Base-by-base conservation (phyloP, 192 early-diverging fungal species). In the Coemansia sp. region DNA sequence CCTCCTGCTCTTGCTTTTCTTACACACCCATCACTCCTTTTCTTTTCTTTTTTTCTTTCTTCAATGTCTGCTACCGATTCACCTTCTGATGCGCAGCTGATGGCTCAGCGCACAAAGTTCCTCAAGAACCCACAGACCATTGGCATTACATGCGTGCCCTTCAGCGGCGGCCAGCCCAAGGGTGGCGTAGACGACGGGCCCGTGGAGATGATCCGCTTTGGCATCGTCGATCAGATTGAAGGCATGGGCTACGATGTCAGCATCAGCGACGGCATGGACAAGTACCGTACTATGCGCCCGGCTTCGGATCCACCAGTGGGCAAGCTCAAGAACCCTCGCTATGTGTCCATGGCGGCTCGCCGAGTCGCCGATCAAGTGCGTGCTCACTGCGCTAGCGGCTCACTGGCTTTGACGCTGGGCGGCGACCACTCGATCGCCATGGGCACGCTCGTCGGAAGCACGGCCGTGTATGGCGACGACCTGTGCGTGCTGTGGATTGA, bases 361-460 rank as follows among this genome's bases (percentile, higher is more conserved):
- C 75, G 77, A 7, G 88, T 96, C 7, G 69, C 88, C 13, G 66
- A 87, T 26, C 79, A 87, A 39, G 92, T 98, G 21, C 74, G 86
- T 58, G 80, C 70, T 16, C 85, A 87, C 43, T 88, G 89, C 69
- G 78, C 70, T 64, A 68, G 86, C 65, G 90, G 93, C 4, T 84
- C 92, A n/a, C 66, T 98, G 26, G 95, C 93, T 11, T 69, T 98
- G 40, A 98, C 95, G 17, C 82, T 98, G 39, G 96, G 96, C 64
- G 96, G 95, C 38, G 96, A 98, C 84, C 96, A 98, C 73, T 95
- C 95, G 19, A 86, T 98, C 43, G 96, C 91, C 21, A 88, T 98
- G 64, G 96, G 91, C 50, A 97, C 96, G 32, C 85, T 98, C 1
- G 87, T 88, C 39, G 96, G 95, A 37, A 86, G 87, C 28, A 79